These are phyloP conservation scores for Lithocarpus polystachyus DNA, from an alignment of 306 rosid genomes.

Conservation along the genomic window DNA sequence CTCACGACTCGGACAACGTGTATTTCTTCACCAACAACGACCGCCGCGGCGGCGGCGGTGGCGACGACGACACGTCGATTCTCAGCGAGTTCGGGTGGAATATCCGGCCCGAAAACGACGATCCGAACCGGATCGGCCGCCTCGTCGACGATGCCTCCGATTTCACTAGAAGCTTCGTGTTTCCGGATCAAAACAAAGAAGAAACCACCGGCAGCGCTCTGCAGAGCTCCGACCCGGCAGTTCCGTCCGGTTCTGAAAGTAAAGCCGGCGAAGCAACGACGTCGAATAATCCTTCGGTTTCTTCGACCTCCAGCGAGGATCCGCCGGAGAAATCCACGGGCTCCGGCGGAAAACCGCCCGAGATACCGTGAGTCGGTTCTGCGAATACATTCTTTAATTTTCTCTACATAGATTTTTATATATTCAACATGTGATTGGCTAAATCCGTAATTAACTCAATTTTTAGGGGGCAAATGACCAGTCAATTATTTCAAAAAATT, in stretches of 20 bases:
- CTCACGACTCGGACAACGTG: slow-evolving; percentile 23
- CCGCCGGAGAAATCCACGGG: slow-evolving; percentile 65
- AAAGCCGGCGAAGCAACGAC: slow-evolving; percentile 14
- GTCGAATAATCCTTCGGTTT: slow-evolving; percentile 61
- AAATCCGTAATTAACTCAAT: slow-evolving; percentile 21
- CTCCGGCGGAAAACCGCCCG: slow-evolving; percentile 61
- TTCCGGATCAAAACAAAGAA: not conserved
- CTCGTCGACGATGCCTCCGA: slow-evolving; percentile 22
- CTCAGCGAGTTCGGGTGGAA: slow-evolving; percentile 78
- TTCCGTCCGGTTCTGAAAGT: slow-evolving; percentile 28
- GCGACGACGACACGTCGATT: slow-evolving; percentile 34
- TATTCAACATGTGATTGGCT: slow-evolving; percentile 9
- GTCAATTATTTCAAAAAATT: not conserved
- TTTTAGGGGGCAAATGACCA: slow-evolving; percentile 20
- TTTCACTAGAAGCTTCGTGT: slow-evolving; percentile 19
- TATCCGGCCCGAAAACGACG: slow-evolving; percentile 27
- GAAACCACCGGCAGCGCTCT: not conserved
- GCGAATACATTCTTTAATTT: not conserved
- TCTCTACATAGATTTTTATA: not conserved
- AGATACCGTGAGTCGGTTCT: slow-evolving; percentile 79
- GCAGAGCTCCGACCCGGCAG: slow-evolving; percentile 23
- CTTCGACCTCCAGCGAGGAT: slow-evolving; percentile 88
- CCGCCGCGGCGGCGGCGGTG: slow-evolving; percentile 3
- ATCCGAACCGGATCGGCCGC: slow-evolving; percentile 33
- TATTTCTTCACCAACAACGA: slow-evolving; percentile 42